Evolutionary conservation across 108 stramenopile genomes (phyloP), one percentile per base, ranked within the genome.

Genomic region (Skeletonema menzelii): DNA sequence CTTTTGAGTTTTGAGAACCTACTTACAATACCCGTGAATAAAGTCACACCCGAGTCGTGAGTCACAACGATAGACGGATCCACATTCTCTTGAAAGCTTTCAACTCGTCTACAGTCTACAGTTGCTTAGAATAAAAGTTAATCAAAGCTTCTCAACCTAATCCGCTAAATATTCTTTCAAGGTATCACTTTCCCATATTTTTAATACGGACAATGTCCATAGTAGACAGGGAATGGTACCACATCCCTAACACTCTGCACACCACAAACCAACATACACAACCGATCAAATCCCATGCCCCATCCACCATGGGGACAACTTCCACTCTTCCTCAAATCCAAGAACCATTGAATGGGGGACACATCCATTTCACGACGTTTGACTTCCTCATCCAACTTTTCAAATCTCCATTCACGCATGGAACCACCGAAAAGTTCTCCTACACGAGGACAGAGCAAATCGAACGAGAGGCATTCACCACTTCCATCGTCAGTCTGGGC

Each of bases 281-380:
- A 82, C 22, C 97, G 87, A 77, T 97, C 97, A 69, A 97, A 97
- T 77, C 97, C 97, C 63, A 97, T 90, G 34, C 97, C 97, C 85
- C 95, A 97, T 59, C 97, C 97, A 14, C 94, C 95, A 85, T 97
- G 97, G 59, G 96, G 95, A 14, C 88, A 88, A 19, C 91, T 86
- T 32, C 97, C 97, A 84, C 83, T 91, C 76, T 91, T 87, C 37
- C 97, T 80, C 69, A 97, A 85, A 72, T 97, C 96, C 60, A 90
- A 67, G 75, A 95, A 97, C 97, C 97, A 97, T 72, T 87, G 86
- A 46, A 95, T 76, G 42, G 91, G 84, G 12, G 84, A 76, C 8
- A 88, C 75, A 59, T 88, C 86, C 83, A 97, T 88, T 19, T 68
- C 86, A 72, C 86, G 87, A 35, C 84, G 82, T 17, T 65, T 68